Evolutionary conservation across 805 yeast genomes (phyloP).

Genomic region (Komagataella pastoris): DNA sequence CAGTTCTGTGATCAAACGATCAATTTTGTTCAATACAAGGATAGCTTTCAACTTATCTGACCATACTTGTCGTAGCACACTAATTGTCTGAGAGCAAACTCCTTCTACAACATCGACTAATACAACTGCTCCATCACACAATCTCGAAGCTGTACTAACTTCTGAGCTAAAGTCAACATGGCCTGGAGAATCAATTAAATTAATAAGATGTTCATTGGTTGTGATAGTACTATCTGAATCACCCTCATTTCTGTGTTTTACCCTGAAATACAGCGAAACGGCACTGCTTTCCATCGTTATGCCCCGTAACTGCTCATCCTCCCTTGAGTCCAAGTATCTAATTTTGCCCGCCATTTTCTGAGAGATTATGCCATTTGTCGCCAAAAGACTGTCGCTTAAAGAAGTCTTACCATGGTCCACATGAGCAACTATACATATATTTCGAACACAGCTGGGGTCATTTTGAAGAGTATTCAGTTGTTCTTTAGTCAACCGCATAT

Average conservation of each 20-base stretch:
- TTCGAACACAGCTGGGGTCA: slow-evolving; percentile 60
- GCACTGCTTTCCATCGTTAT: slow-evolving; percentile 98
- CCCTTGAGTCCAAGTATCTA: slow-evolving; percentile 82
- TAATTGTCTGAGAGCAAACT: slow-evolving; percentile 93
- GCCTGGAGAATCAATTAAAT: slow-evolving; percentile 97
- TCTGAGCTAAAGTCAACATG: slow-evolving; percentile 95
- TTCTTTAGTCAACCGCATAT: slow-evolving; percentile 46
- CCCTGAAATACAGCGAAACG: slow-evolving; percentile 79
- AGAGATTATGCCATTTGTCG: slow-evolving; percentile 93
- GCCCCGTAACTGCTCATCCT: slow-evolving; percentile 92
- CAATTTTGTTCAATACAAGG: slow-evolving; percentile 83
- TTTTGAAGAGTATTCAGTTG: slow-evolving; percentile 56
- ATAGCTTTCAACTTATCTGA: slow-evolving; percentile 80
- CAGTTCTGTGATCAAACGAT: slow-evolving; percentile 71
- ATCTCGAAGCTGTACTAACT: slow-evolving; percentile 88
- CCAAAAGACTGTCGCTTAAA: slow-evolving; percentile 78
- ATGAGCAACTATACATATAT: slow-evolving; percentile 92
- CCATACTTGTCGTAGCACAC: slow-evolving; percentile 93
- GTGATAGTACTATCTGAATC: slow-evolving; percentile 4
- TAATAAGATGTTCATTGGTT: slow-evolving; percentile 73
- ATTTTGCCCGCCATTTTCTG: slow-evolving; percentile 93
- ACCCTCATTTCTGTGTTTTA: slow-evolving; percentile 30
- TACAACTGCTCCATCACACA: slow-evolving; percentile 95
- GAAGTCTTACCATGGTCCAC: slow-evolving; percentile 99
- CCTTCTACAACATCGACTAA: slow-evolving; percentile 97